A percentile compares a stretch with the other conserved stretches of the same genome.
These are phyloP conservation scores for Rhodotorula mucilaginosa DNA, from an alignment of 1,284 basidiomycete genomes.

Conservation along the genomic window DNA sequence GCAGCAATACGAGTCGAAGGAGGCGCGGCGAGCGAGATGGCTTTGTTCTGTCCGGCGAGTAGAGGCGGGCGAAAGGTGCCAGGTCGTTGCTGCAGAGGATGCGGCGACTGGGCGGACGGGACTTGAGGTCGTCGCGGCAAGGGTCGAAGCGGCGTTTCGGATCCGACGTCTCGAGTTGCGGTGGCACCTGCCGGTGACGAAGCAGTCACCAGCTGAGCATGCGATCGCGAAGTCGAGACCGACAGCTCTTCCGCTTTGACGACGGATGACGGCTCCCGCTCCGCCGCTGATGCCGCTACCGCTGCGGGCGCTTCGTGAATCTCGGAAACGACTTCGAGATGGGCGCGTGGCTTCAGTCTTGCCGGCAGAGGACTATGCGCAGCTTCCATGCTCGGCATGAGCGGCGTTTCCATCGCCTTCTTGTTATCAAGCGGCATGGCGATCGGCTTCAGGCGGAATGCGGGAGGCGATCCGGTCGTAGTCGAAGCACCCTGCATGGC, in stretches of 20 bases:
- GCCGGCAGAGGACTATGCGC: no score
- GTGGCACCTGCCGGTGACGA: no score
- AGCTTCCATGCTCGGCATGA: not conserved
- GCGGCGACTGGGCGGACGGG: not conserved
- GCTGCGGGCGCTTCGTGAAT: no score
- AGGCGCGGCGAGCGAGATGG: conserved; percentile 7
- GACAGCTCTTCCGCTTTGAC: no score
- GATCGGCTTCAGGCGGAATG: not conserved
- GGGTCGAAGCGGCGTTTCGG: not conserved
- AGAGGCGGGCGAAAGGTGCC: no score
- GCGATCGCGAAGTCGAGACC: no score
- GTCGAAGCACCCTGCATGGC: not conserved
- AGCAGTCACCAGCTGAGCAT: no score
- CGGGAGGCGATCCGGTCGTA: not conserved
- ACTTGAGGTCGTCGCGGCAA: not conserved
- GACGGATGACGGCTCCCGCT: no score
- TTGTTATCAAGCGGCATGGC: not conserved
- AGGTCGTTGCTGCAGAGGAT: no score
- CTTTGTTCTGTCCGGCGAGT: not conserved
- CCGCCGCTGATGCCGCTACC: no score
- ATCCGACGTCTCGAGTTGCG: not conserved
- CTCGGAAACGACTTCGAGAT: no score
- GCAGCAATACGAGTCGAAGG: not conserved
- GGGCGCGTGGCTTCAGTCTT: no score
- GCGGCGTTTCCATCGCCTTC: not conserved